Evolutionary conservation across 306 rosid species (phyloP), one percentile per base, ranked within the genome.

Genomic region (Malus sylvestris): DNA sequence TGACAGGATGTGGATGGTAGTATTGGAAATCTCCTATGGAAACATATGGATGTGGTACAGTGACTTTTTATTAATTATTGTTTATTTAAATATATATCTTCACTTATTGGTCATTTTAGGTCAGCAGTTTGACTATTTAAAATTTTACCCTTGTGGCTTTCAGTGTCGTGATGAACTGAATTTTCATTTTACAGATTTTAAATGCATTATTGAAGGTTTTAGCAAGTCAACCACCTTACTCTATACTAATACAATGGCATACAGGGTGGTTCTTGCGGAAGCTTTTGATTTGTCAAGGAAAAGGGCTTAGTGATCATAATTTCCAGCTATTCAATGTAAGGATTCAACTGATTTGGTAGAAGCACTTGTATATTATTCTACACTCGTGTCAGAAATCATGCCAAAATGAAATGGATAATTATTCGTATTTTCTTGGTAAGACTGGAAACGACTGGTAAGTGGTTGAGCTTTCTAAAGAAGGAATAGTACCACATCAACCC

Each of bases 241-340:
- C 96, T 76, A 53, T 76, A 79, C 78, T 74, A 78, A 80, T 79
- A 66, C 83, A 74, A 72, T 90, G 93, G 96, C 92, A 93, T 81
- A 84, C 86, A 74, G 94, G 97, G 52, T 93, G 97, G 97, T 90
- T 88, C 81, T 80, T 93, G 83, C 87, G 52, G 84, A 90, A 82
- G 89, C 85, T 93, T 78, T 83, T 90, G 44, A 76, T 22, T 78
- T 76, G 67, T 78, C 77, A 81, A 60, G 83, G 80, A 76, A 84
- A 79, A 44, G 81, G 76, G 60, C 86, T 89, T 67, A 61, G 59
- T 63, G 74, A 70, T 35, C 83, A 83, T 76, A 85, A 86, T 59
- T 78, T 87, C 40, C 83, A 77, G 81, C 85, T 86, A 67, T 89
- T 93, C 76, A 85, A 76, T 53, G 97, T 93, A 85, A 80, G 94